These are phyloP conservation scores for Phytophthora pseudosyringae DNA, from an alignment of 352 stramenopile genomes.

Conservation along the genomic window DNA sequence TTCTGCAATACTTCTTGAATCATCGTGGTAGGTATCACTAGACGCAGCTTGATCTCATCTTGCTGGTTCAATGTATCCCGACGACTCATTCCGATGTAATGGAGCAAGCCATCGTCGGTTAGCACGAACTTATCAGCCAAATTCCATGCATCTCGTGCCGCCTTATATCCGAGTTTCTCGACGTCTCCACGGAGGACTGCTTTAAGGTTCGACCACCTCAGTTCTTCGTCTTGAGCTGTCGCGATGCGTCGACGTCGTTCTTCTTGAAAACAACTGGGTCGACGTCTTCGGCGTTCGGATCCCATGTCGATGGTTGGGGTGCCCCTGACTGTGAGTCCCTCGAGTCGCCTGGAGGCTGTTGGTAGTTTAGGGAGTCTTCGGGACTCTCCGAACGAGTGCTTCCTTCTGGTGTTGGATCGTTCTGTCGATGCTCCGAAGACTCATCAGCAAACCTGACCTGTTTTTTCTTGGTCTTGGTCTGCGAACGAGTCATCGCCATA, in stretches of 20 bases:
- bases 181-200: not conserved
- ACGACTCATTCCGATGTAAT: not conserved
- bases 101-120: not conserved
- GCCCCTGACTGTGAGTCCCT: no score
- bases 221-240: conserved; percentile 6
- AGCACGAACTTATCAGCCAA: conserved; percentile 9
- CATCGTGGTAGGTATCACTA: conserved; percentile 12
- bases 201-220: conserved; percentile 6
- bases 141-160: not conserved
- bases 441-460: no score
- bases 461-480: no score
- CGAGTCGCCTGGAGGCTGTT: no score
- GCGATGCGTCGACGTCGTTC: conserved; percentile 3
- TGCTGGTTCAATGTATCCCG: not conserved
- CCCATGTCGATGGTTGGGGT: no score
- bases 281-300: not conserved
- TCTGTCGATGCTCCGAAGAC: no score
- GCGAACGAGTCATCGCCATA: no score
- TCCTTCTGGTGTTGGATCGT: no score
- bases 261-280: conserved; percentile 8
- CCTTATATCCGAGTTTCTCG: not conserved
- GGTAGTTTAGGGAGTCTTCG: no score
- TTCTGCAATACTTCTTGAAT: conserved; percentile 8
- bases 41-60: not conserved
- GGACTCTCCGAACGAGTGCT: no score